Percentiles rank a stretch among this genome's conserved stretches.
These are phyloP conservation scores for Chlamydomonas asymmetrica DNA, from an alignment of 139 green algal genomes.

Conservation along the genomic window DNA sequence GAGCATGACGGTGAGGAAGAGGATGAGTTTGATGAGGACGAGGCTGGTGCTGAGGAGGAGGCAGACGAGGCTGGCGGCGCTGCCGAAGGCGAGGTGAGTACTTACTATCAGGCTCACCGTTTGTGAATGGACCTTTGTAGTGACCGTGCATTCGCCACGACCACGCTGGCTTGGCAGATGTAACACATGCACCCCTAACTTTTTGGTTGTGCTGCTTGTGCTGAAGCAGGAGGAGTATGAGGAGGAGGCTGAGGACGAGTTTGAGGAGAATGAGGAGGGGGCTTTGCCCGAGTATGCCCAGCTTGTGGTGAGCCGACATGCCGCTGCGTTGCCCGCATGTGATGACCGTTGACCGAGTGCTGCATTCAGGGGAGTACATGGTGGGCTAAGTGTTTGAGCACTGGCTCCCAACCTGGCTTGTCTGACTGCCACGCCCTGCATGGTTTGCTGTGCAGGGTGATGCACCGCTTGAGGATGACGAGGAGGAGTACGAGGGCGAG, in stretches of 20 bases:
- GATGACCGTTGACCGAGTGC: not conserved
- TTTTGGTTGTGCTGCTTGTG: not conserved
- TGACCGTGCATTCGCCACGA: not conserved
- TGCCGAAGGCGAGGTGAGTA: slow-evolving; percentile 22
- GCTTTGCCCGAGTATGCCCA: slow-evolving; percentile 27
- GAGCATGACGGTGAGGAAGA: slow-evolving; percentile 27
- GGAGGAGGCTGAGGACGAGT: slow-evolving; percentile 30
- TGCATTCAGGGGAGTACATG: not conserved
- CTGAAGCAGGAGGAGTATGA: slow-evolving; percentile 15
- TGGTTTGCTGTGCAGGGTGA: slow-evolving; percentile 1
- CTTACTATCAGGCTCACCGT: not conserved
- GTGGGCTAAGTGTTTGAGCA: too few relatives aligned
- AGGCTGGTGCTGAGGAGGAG: slow-evolving; percentile 19
- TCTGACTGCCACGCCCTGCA: not conserved
- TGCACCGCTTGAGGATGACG: slow-evolving; percentile 18
- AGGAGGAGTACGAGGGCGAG: slow-evolving; percentile 33
- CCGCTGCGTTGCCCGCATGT: not conserved
- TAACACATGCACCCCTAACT: not conserved
- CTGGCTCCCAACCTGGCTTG: not conserved
- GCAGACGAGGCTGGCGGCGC: slow-evolving; percentile 13
- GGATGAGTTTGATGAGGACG: slow-evolving; percentile 26
- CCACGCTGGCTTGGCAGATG: not conserved
- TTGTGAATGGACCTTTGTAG: not conserved
- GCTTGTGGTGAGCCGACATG: slow-evolving; percentile 14
- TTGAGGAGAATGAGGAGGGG: slow-evolving; percentile 27